phyloP scores from a whole-genome alignment of 2,329 filamentous ascomycete genomes.

The Aureobasidium namibiae region DNA sequence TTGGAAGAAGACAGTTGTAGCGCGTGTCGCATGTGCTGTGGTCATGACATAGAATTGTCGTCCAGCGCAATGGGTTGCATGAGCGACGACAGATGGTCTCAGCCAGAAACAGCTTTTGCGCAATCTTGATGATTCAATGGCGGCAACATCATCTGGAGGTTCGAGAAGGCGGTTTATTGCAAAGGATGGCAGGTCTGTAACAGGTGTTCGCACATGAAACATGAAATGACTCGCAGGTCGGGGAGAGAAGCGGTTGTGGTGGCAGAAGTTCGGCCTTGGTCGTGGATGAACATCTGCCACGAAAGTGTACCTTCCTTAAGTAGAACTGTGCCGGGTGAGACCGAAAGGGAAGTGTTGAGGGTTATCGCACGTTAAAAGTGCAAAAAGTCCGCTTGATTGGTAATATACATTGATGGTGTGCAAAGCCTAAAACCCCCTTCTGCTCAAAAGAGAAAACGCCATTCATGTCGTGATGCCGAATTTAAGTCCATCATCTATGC shows the following conservation, averaged over 20 bases:
- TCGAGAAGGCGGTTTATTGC: background rate
- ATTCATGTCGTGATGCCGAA: constrained; percentile 12
- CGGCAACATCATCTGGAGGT: background rate
- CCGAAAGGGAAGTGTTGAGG: background rate
- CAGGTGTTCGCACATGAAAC: background rate
- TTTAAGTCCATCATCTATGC: constrained; percentile 18
- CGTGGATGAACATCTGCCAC: background rate
- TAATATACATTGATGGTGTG: constrained; percentile 6
- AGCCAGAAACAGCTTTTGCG: background rate
- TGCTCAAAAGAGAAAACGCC: constrained; percentile 8
- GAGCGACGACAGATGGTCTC: background rate
- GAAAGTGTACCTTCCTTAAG: background rate
- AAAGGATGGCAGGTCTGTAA: background rate
- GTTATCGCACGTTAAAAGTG: background rate
- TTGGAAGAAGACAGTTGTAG: background rate
- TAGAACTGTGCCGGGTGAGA: background rate
- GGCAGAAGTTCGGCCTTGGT: background rate
- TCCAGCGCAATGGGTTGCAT: background rate
- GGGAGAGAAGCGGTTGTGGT: background rate
- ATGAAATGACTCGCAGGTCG: background rate
- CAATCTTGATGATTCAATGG: background rate
- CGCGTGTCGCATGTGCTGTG: background rate
- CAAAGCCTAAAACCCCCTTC: background rate
- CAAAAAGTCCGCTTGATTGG: background rate
- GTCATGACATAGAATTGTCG: background rate